A percentile compares a stretch with the other conserved stretches of the same genome.
Conservation (phyloP, 2,329 filamentous ascomycete genomes). For the Venturia aucupariae region DNA sequence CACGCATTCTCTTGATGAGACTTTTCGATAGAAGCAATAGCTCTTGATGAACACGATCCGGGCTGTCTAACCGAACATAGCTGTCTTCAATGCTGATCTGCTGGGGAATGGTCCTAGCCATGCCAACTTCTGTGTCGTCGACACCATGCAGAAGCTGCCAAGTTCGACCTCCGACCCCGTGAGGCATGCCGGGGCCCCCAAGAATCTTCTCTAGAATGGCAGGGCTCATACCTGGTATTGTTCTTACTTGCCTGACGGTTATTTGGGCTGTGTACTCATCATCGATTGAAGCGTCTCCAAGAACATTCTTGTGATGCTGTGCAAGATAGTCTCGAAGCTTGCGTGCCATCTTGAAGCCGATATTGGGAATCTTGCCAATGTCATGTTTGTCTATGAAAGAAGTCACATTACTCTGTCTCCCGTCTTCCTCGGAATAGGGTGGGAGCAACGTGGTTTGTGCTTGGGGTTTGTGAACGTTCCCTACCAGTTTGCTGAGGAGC, state of each 20-base stretch:
- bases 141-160: conserved; percentile 77
- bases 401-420: conserved; percentile 42
- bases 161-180: conserved; percentile 60
- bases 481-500: conserved; percentile 73
- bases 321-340: conserved; percentile 55
- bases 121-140: conserved; percentile 64
- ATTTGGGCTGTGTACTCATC: conserved; percentile 29
- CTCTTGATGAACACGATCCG: conserved; percentile 57
- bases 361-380: conserved; percentile 73
- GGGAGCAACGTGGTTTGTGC: conserved; percentile 77
- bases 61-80: conserved; percentile 57
- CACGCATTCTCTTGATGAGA: conserved; percentile 67
- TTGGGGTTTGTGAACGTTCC: conserved; percentile 75
- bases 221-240: conserved; percentile 53
- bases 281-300: not conserved
- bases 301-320: conserved; percentile 23
- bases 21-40: conserved; percentile 59
- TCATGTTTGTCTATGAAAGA: conserved; percentile 67
- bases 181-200: conserved; percentile 48
- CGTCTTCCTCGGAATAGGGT: conserved; percentile 36
- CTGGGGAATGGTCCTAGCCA: conserved; percentile 61
- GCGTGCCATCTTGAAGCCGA: conserved; percentile 71
- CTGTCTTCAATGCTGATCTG: conserved; percentile 96
- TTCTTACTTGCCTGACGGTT: conserved; percentile 57
- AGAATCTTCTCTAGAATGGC: conserved; percentile 59